Evolutionary conservation across 1,284 basidiomycete species (phyloP).

Genomic region (Fomitiporia mediterranea): DNA sequence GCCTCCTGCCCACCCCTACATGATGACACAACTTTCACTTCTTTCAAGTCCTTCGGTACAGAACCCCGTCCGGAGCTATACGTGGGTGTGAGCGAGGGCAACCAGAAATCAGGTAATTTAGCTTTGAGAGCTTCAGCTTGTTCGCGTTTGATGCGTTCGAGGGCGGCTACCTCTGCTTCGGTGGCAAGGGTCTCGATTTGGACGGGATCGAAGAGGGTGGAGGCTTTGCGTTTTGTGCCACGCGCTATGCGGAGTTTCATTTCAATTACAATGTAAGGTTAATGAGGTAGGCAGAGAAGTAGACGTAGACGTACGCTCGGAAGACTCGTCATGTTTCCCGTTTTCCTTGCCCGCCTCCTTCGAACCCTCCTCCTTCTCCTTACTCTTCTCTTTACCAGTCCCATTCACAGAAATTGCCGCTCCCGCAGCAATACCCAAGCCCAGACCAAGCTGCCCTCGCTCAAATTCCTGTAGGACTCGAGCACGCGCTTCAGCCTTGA

Average conservation of each 20-base stretch:
- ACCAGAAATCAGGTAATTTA: slow-evolving; percentile 94
- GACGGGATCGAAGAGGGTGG: slow-evolving; percentile 54
- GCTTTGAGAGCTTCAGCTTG: slow-evolving; percentile 78
- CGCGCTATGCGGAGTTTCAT: slow-evolving; percentile 37
- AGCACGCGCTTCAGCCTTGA: slow-evolving; percentile 70
- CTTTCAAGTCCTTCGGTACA: slow-evolving; percentile 56
- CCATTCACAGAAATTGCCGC: slow-evolving; percentile 35
- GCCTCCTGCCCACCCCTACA: slow-evolving; percentile 74
- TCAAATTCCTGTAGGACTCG: slow-evolving; percentile 87
- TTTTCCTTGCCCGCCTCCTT: slow-evolving; percentile 20
- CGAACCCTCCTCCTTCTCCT: not conserved
- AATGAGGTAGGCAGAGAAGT: not conserved
- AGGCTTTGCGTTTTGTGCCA: slow-evolving; percentile 71
- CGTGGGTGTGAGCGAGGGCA: slow-evolving; percentile 83
- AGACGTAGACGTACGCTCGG: slow-evolving; percentile 27
- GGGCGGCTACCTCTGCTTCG: slow-evolving; percentile 82
- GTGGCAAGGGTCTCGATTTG: slow-evolving; percentile 65
- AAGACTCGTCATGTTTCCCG: not conserved
- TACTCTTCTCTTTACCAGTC: slow-evolving; percentile 15
- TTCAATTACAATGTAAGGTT: not conserved
- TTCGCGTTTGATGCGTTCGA: slow-evolving; percentile 78
- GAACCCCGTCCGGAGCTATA: slow-evolving; percentile 52
- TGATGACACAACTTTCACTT: slow-evolving; percentile 81
- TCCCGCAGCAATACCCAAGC: slow-evolving; percentile 31
- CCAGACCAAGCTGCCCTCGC: slow-evolving; percentile 68